phyloP scores from a whole-genome alignment of 1,139 yeast species.

The Trichomonascaceae sp. region DNA sequence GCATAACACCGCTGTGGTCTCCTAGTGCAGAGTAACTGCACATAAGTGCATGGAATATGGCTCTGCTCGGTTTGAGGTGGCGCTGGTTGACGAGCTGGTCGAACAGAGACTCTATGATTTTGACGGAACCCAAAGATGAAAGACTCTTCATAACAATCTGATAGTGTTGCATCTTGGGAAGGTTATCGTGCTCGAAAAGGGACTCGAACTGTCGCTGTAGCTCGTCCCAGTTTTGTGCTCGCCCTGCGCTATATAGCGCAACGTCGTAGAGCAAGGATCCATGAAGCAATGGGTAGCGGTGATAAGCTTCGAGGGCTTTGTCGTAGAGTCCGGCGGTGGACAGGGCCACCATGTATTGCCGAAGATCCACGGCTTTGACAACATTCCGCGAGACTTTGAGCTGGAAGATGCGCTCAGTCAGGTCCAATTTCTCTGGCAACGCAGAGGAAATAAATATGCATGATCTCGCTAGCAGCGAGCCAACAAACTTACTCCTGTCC shows the following conservation, averaged over 20 bases:
- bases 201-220: constrained; percentile 52
- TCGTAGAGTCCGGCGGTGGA: constrained; percentile 30
- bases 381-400: constrained; percentile 7
- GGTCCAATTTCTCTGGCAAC: neutral
- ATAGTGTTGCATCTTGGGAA: constrained; percentile 48
- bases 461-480: no score
- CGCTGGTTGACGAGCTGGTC: constrained; percentile 31
- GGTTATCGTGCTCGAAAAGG: constrained; percentile 36
- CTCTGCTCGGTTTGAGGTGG: constrained; percentile 35
- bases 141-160: constrained; percentile 52
- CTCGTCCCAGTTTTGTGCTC: constrained; percentile 41
- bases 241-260: constrained; percentile 33
- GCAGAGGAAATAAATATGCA: no score
- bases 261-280: constrained; percentile 15
- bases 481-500: no score
- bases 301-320: constrained; percentile 31
- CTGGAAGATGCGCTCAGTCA: neutral
- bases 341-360: constrained; percentile 30
- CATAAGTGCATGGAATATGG: constrained; percentile 35
- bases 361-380: constrained; percentile 15
- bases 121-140: constrained; percentile 42
- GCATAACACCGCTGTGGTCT: constrained; percentile 33
- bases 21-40: constrained; percentile 34
- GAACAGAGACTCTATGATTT: constrained; percentile 41
- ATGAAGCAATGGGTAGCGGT: constrained; percentile 23